Evolutionary conservation across 2,329 filamentous ascomycete genomes (phyloP), one percentile per base, ranked within the genome.

Genomic region (Myriosclerotinia scirpicola): DNA sequence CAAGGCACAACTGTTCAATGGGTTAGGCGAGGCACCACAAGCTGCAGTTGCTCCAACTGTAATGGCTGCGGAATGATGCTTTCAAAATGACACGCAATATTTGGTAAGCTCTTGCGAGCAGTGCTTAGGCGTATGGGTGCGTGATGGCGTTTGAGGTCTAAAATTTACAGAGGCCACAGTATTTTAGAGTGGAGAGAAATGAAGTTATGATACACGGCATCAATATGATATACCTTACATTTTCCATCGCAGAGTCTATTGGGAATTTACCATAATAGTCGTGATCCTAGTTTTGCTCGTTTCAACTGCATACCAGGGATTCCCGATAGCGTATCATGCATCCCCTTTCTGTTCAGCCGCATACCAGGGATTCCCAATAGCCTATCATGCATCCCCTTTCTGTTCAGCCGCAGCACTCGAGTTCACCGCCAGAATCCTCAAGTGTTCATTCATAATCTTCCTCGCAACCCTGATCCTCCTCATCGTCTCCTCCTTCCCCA

Each of bases 401-500:
- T 26, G 12, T 48, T 38, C 30, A 6, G 4, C 14, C 8, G 11
- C 1, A 14, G 17, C 8, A 14, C 30, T 22, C 20, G 44, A 38
- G 12, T 17, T 14, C 14, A 59, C 22, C 34, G 22, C 34, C 36
- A 59, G 54, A 9, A 17, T 42, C 12, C 5, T 40, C 20, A 65
- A 9, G 20, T 34, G 42, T 38, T 59, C 54, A 22, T 52, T 9
- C 46, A 70, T 54, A 46, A 75, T 54, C 50, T 66, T 42, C 26
- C 54, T 67, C 6, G 74, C 75, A 50, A 48, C 17, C n/a, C 54
- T 46, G 15, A 77, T 67, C 59, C 84, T 77, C 58, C 75, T 73
- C 26, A 84, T 69, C 12, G 80, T 81, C 72, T 85, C 83, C 3
- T 81, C 77, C 56, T 80, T 80, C 0, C 86, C 86, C 30, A 89